A percentile compares a stretch with the other conserved stretches of the same genome.
These are phyloP conservation scores for Dillenia suffruticosa DNA, from an alignment of 164 flowering plant species.

Conservation along the genomic window DNA sequence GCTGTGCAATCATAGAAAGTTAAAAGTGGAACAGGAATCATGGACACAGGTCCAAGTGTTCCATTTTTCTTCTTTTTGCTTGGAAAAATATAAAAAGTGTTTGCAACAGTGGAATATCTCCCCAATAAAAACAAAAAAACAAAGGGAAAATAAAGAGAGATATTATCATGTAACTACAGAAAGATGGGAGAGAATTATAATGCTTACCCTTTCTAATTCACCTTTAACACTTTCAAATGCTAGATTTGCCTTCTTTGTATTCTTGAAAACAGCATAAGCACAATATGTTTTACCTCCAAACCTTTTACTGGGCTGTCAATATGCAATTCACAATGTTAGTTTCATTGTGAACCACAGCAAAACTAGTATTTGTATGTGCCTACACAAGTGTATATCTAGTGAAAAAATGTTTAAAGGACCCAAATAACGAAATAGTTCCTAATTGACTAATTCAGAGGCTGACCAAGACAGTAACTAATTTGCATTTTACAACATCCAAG, in stretches of 20 bases:
- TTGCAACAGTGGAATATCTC: not conserved
- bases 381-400: not conserved
- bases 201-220: slow-evolving; percentile 37
- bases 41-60: not conserved
- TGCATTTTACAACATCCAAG: too few species aligned
- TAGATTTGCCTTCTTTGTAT: slow-evolving; percentile 37
- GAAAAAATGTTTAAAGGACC: too few species aligned
- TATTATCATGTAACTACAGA: not conserved
- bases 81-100: not conserved
- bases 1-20: too few species aligned
- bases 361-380: not conserved
- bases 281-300: slow-evolving; percentile 29
- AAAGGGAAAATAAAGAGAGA: not conserved
- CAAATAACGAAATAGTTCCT: too few species aligned
- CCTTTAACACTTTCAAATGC: slow-evolving; percentile 53
- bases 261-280: slow-evolving; percentile 43
- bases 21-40: too few species aligned
- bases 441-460: too few species aligned
- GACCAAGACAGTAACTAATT: too few species aligned
- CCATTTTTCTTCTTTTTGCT: not conserved
- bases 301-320: slow-evolving; percentile 33
- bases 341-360: not conserved
- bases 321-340: slow-evolving; percentile 7
- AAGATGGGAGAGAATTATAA: not conserved
- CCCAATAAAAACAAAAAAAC: not conserved